Evolutionary conservation across 805 yeast species (phyloP), one percentile per base, ranked within the genome.

Genomic region (Zygosaccharomyces lentus): DNA sequence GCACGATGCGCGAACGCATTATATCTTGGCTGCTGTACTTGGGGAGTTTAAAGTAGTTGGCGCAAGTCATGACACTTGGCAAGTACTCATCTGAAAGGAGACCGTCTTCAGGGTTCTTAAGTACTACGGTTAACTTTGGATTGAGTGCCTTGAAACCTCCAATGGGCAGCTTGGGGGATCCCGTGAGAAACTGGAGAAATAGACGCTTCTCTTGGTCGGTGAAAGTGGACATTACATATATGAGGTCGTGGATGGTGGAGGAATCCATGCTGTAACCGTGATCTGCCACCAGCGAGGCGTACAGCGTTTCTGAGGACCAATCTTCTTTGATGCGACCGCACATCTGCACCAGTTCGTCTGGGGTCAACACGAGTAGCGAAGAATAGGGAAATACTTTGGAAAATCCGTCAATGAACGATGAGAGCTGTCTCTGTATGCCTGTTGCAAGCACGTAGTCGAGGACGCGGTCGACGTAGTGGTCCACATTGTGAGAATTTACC

Each of bases 1-100:
- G 84, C 9, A 66, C 41, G 6, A 93, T 66, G 43, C 84, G 71
- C 26, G 70, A 61, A 41, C 64, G 69, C 82, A 93, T 74, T 1
- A 86, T 65, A 13, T 73, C 80, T 48, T 73, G 75, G 29, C 76
- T 69, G 2, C 87, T 75, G 61, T 91, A 93, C 51, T 84, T 78
- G 4, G 99, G 98, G 16, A 93, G 69, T 63, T 91, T 91, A 54
- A 91, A 72, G 61, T 91, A 93, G 62, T 91, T 91, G 2, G 95
- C 97, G 71, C 99, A 91, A 0, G 99, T 91, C 99, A 91, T 91
- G 2, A 93, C 99, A 67, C 96, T 87, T 1, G 99, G 98, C 46
- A 93, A 71, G 59, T 84, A 89, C 50, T 82, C 88, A 64, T 91
- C 96, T 4, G 86, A 76, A 9, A 68, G 65, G 21, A 77, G 61